Conservation (phyloP, 441 rosid species). For the Arabidopsis lyrata region DNA sequence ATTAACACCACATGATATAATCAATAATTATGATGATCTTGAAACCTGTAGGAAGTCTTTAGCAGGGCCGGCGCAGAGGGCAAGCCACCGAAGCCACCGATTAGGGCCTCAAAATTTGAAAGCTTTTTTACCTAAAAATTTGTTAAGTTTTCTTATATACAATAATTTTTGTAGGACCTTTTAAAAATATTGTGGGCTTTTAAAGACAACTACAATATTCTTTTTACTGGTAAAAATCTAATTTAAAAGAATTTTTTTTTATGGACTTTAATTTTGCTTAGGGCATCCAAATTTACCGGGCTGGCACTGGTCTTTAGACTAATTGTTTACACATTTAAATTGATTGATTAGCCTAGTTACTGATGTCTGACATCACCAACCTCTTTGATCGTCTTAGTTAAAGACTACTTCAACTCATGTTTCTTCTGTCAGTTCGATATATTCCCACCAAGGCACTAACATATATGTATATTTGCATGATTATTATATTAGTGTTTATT, state of each 20-base stretch:
- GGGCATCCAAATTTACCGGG: too few relatives aligned
- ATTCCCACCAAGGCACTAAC: neutral
- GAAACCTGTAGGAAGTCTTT: neutral
- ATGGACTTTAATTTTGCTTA: too few relatives aligned
- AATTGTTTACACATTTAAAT: neutral
- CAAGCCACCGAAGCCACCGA: too few relatives aligned
- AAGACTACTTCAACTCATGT: neutral
- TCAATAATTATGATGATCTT: neutral
- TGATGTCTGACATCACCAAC: slow-evolving; percentile 3
- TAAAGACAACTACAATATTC: too few relatives aligned
- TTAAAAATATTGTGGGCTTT: too few relatives aligned
- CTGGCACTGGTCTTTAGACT: neutral
- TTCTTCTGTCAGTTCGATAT: neutral
- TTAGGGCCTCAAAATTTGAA: too few relatives aligned
- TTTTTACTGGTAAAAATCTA: too few relatives aligned
- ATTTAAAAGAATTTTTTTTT: too few relatives aligned
- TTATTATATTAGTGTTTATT: neutral
- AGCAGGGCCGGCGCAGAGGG: too few relatives aligned
- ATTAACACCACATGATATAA: neutral
- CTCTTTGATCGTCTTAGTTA: neutral
- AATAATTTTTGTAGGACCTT: too few relatives aligned
- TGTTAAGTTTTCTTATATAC: too few relatives aligned
- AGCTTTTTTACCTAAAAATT: too few relatives aligned
- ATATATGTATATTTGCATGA: neutral
- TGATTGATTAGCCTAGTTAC: slow-evolving; percentile 8